Evolutionary conservation across 352 stramenopile genomes (phyloP).

Genomic region (Globisporangium sylvaticum): DNA sequence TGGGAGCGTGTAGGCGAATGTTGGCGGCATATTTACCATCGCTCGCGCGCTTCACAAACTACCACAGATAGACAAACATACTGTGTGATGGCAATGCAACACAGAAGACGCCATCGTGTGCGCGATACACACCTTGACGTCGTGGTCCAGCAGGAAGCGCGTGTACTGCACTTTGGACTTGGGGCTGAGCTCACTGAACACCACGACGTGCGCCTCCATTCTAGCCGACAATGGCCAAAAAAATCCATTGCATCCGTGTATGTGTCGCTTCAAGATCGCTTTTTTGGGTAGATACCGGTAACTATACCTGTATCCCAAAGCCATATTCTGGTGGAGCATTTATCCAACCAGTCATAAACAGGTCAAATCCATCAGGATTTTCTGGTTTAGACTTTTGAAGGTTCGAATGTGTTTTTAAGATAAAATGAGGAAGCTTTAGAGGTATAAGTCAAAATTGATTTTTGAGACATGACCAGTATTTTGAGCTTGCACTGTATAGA

Average conservation of each 20-base stretch:
- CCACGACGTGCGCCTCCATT: conserved; percentile 36
- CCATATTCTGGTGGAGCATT: background rate
- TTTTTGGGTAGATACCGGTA: background rate
- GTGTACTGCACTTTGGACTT: conserved; percentile 58
- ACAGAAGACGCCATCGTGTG: background rate
- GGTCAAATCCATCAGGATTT: too few species aligned
- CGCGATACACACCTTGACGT: conserved; percentile 39
- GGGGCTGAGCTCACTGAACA: conserved; percentile 64
- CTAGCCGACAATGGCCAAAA: too few species aligned
- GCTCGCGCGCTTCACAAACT: conserved; percentile 48
- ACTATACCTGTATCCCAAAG: background rate
- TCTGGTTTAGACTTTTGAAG: too few species aligned
- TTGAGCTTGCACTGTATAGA: too few species aligned
- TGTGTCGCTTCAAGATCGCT: background rate
- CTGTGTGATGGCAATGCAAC: too few species aligned
- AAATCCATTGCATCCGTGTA: too few species aligned
- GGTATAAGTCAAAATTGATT: too few species aligned
- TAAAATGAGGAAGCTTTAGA: too few species aligned
- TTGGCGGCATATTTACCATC: conserved; percentile 61
- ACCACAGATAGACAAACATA: background rate
- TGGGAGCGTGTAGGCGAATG: conserved; percentile 27
- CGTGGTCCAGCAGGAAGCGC: conserved; percentile 60
- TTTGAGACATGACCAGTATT: too few species aligned
- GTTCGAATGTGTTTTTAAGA: too few species aligned
- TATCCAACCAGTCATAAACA: too few species aligned